Evolutionary conservation across 176 grass and related monocot genomes (phyloP), one percentile per base, ranked within the genome.

Genomic region (Hordeum marinum): DNA sequence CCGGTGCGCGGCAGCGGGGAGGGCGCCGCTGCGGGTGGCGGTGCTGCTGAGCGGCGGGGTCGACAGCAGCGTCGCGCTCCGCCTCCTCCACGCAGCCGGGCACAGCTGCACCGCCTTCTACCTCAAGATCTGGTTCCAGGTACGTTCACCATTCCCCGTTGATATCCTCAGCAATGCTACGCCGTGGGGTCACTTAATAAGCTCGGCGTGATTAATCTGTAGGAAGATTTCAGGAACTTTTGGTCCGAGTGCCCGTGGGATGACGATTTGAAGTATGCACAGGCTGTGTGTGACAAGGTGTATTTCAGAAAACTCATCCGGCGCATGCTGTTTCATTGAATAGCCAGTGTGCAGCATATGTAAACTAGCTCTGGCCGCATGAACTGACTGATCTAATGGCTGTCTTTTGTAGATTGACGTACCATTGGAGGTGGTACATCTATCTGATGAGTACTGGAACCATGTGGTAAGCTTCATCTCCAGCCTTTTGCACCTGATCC

Each of bases 221-320:
- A 99, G 93, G 96, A 96, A 92, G 96, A 99, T 86, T 99, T 91
- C 82, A 85, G 89, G 66, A 99, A 99, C 32, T 96, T 99, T 81
- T 99, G 93, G 96, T 94, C 96, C n/a, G 91, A 99, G 72, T 99
- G 96, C 82, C 93, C 96, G 9, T 99, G 96, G 96, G 96, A 96
- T 62, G 93, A 99, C n/a, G 93, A 99, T 75, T 87, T 99, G 24
- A 96, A 94, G 86, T 96, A 92, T 86, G 93, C 91, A 61, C 92
- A 68, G 63, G 84, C 89, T 58, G 90, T 98, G 18, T 95, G 96
- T 89, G 90, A 98, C 85, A 88, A 93, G 88, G 96, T 99, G 81
- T 81, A 13, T 42, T 81, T 48, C 63, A 69, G 63, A 78, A 62
- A 21, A 15, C 24, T 71, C 57, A 64, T 34, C 37, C 60, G 29